phyloP scores from a whole-genome alignment of 2,329 filamentous ascomycete genomes.

The Fusarium sp. region DNA sequence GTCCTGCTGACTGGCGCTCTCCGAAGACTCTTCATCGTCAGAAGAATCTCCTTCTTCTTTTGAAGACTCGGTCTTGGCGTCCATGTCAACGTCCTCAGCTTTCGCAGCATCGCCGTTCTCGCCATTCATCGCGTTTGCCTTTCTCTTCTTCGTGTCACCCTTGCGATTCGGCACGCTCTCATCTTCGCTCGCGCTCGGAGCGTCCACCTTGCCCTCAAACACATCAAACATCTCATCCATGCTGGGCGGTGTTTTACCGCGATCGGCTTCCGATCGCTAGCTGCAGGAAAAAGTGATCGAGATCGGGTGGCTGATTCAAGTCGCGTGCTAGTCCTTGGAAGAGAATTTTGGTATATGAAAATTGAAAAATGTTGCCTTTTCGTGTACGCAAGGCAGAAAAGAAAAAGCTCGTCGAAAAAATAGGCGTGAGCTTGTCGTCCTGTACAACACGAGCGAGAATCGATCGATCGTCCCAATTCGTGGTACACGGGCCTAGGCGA shows the following conservation, averaged over 20 bases:
- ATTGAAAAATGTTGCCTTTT: neutral
- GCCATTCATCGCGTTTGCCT: constrained; percentile 75
- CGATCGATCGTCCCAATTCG: constrained; percentile 38
- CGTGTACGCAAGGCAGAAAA: neutral
- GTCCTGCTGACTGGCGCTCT: constrained; percentile 60
- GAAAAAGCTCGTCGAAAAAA: constrained; percentile 2
- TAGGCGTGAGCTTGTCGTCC: constrained; percentile 12
- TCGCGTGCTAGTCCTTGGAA: neutral
- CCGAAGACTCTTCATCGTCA: constrained; percentile 50
- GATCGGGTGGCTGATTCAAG: constrained; percentile 17
- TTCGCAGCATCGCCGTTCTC: constrained; percentile 54
- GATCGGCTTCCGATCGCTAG: constrained; percentile 23
- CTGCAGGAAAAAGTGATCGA: constrained; percentile 19
- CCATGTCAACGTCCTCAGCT: constrained; percentile 45
- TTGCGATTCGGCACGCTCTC: constrained; percentile 59
- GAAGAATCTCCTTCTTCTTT: constrained; percentile 50
- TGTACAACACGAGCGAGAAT: constrained; percentile 27
- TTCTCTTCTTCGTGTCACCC: constrained; percentile 80
- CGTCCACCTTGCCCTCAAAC: constrained; percentile 72
- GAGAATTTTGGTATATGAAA: neutral
- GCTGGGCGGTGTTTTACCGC: constrained; percentile 31
- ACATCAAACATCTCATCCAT: constrained; percentile 88
- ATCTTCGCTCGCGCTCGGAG: constrained; percentile 55
- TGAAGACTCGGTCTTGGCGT: constrained; percentile 56
- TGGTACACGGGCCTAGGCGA: constrained; percentile 33